Conservation (phyloP, 2,329 filamentous ascomycete genomes). For the Neospermospora avenae region DNA sequence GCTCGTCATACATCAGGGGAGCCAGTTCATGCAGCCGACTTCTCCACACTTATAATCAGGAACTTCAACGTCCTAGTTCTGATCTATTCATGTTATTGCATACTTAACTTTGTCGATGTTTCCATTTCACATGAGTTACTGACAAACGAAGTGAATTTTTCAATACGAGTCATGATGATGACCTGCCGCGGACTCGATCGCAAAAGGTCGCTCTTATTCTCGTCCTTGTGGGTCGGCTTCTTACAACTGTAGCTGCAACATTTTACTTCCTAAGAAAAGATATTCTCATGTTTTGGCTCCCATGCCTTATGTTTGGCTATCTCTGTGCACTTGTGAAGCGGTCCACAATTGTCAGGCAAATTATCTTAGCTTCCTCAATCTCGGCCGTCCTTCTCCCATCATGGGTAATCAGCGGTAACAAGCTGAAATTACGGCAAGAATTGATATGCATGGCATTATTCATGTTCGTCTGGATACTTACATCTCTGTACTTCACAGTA, state of each 20-base stretch:
- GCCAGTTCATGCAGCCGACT: not conserved
- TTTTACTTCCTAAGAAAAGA: not conserved
- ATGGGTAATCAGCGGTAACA: not conserved
- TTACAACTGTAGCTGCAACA: not conserved
- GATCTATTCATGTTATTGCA: not conserved
- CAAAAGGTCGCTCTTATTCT: not conserved
- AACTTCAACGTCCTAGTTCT: not conserved
- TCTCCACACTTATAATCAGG: not conserved
- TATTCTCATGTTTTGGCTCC: not conserved
- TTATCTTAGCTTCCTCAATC: not conserved
- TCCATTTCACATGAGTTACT: not conserved
- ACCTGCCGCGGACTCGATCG: not conserved
- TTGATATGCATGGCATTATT: not conserved
- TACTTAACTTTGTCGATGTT: not conserved
- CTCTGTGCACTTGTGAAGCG: not conserved
- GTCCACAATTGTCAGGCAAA: not conserved
- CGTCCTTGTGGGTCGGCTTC: not conserved
- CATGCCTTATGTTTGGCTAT: not conserved
- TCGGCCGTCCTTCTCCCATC: not conserved
- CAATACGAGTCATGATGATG: not conserved
- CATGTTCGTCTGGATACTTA: conserved; percentile 5
- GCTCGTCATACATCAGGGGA: not conserved
- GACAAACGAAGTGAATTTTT: not conserved
- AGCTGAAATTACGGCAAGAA: not conserved
- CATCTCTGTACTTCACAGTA: not conserved